Base-by-base conservation (phyloP, 1,284 basidiomycete species). In the Entoloma clypeatum region DNA sequence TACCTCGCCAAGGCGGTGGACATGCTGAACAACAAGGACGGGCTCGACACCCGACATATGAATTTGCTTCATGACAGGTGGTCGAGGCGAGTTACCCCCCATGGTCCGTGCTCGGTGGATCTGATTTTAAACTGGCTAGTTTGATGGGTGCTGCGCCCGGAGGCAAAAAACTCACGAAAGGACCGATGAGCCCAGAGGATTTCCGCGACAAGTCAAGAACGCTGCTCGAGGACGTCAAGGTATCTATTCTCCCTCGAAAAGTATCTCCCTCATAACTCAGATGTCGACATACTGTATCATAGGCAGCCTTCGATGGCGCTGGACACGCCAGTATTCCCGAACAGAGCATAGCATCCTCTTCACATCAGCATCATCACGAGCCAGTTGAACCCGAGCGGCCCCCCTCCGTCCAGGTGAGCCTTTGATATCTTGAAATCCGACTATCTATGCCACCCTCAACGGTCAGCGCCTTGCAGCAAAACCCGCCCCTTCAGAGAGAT, bases 101-200 rank as follows among this genome's bases (percentile, higher is more conserved):
- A 17, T 14, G 25, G 13, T 23, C 24, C 8, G 19, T 11, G 23
- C 16, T 11, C 7, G 21, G 16, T 22, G 35, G 18, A 22, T 16
- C 39, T 30, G 28, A 34, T 21, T 29, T 30, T 16, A 17, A 26
- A 16, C 32, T n/a, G 17, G 35, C n/a, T 38, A 54, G 53, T 21
- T 29, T 54, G 17, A 47, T 49, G 17, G 49, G 51, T 18, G 37
- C 40, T 3, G 51, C 51, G 13, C 53, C 53, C 3, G 48, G 49
- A 27, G 53, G 49, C 28, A 54, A 53, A 40, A 54, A 54, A 28
- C 35, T 51, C 14, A 45, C 42, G 21, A 54, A 54, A 35, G 53
- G 53, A 9, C 17, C 36, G 7, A 14, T 54, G 5, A 29, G 35
- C 5, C 45, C 51, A 4, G 53, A 53, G n/a, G 53, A 54, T 2